phyloP scores from a whole-genome alignment of 768 basidiomycete species.

The Serpula lacrymans region DNA sequence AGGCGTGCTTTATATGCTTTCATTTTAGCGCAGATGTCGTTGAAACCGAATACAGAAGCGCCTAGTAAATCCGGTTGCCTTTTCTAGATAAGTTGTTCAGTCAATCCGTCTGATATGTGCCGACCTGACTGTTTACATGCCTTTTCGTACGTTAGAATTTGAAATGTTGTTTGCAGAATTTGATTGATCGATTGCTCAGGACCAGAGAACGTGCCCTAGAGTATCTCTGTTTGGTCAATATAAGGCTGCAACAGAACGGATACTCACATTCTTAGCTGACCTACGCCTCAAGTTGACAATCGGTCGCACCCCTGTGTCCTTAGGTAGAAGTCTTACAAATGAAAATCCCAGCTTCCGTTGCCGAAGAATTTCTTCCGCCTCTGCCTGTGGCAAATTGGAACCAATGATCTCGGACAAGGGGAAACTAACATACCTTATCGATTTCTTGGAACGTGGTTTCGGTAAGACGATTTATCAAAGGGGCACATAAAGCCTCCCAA shows the following conservation, averaged over 20 bases:
- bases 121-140: conserved; percentile 32
- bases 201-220: conserved; percentile 27
- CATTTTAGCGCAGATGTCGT: conserved; percentile 76
- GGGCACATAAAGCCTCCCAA: conserved; percentile 81
- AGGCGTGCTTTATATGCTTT: conserved; percentile 65
- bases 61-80: conserved; percentile 64
- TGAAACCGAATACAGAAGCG: conserved; percentile 76
- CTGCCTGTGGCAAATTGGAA: conserved; percentile 39
- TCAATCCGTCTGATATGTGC: neutral
- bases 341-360: conserved; percentile 79
- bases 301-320: conserved; percentile 91
- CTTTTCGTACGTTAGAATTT: conserved; percentile 86
- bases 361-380: conserved; percentile 64
- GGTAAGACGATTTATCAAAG: conserved; percentile 74
- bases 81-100: conserved; percentile 40
- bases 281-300: conserved; percentile 85
- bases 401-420: neutral
- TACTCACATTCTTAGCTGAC: conserved; percentile 28
- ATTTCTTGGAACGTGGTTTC: conserved; percentile 68
- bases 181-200: conserved; percentile 77
- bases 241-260: neutral
- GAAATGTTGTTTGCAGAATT: conserved; percentile 78
- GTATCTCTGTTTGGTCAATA: neutral
- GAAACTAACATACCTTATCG: conserved; percentile 48
- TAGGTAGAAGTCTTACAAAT: conserved; percentile 85